These are phyloP conservation scores for Brassica nigra DNA, from an alignment of 345 rosid species.

Conservation along the genomic window DNA sequence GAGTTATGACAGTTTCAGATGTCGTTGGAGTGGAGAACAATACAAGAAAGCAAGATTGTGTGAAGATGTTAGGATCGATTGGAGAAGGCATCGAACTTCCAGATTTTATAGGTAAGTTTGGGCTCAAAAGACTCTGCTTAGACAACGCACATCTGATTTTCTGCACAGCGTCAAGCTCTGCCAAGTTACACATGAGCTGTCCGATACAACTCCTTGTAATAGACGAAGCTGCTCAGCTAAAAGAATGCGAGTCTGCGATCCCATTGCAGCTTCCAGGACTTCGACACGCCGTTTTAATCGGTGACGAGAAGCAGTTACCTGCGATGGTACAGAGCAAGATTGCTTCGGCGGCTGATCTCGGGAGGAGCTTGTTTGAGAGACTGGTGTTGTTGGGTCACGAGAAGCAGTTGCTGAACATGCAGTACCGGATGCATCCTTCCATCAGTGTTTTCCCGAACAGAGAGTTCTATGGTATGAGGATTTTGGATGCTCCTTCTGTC, in stretches of 20 bases:
- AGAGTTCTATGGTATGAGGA: conserved; percentile 48
- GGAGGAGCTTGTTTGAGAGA: conserved; percentile 75
- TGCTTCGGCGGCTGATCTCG: conserved; percentile 50
- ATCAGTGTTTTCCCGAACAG: conserved; percentile 64
- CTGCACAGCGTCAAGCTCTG: conserved; percentile 54
- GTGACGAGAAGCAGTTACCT: conserved; percentile 55
- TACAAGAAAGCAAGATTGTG: conserved; percentile 29
- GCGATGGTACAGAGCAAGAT: conserved; percentile 60
- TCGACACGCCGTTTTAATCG: conserved; percentile 49
- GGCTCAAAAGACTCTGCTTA: conserved; percentile 31
- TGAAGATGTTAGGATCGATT: conserved; percentile 19
- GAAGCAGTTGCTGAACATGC: conserved; percentile 58
- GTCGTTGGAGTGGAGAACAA: neutral
- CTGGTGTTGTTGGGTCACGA: conserved; percentile 48
- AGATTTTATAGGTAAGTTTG: neutral
- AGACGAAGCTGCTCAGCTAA: conserved; percentile 63
- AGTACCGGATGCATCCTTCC: conserved; percentile 82
- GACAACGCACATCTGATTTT: conserved; percentile 41
- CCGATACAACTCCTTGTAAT: conserved; percentile 45
- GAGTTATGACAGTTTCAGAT: neutral
- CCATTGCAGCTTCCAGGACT: conserved; percentile 53
- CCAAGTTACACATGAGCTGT: conserved; percentile 26
- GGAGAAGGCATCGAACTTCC: neutral
- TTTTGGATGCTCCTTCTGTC: conserved; percentile 53
- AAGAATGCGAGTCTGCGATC: conserved; percentile 57